A percentile compares a stretch with the other conserved stretches of the same genome.
These are phyloP conservation scores for Alternaria gaisen DNA, from an alignment of 2,329 filamentous ascomycete genomes.

Conservation along the genomic window DNA sequence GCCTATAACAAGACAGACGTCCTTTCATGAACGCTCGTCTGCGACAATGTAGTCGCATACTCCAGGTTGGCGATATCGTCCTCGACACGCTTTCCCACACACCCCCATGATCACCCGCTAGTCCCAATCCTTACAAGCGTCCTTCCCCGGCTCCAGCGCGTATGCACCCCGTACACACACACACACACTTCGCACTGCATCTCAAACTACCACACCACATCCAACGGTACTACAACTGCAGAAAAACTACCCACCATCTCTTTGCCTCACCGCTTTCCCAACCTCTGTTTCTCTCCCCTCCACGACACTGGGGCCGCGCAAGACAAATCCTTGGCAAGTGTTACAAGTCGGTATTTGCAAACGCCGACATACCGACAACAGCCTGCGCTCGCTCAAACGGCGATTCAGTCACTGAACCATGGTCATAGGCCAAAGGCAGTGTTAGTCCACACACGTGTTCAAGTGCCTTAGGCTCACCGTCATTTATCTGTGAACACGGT, in stretches of 20 bases:
- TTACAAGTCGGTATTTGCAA: slow-evolving; percentile 13
- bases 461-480: background rate
- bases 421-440: background rate
- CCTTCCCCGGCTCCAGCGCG: background rate
- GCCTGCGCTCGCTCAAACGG: background rate
- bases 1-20: background rate
- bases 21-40: background rate
- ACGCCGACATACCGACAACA: slow-evolving; percentile 22
- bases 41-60: background rate
- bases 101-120: background rate
- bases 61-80: background rate
- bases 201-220: background rate
- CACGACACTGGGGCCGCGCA: background rate
- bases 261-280: background rate
- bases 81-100: background rate
- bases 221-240: background rate
- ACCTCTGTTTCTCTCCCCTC: background rate
- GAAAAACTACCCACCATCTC: slow-evolving; percentile 1
- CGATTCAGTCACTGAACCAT: background rate
- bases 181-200: background rate
- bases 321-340: slow-evolving; percentile 1
- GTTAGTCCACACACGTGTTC: background rate
- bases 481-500: background rate
- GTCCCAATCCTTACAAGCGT: background rate
- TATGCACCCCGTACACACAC: slow-evolving; percentile 1